Evolutionary conservation across 148 eudicot species (phyloP).

Genomic region (Silene uniflora): DNA sequence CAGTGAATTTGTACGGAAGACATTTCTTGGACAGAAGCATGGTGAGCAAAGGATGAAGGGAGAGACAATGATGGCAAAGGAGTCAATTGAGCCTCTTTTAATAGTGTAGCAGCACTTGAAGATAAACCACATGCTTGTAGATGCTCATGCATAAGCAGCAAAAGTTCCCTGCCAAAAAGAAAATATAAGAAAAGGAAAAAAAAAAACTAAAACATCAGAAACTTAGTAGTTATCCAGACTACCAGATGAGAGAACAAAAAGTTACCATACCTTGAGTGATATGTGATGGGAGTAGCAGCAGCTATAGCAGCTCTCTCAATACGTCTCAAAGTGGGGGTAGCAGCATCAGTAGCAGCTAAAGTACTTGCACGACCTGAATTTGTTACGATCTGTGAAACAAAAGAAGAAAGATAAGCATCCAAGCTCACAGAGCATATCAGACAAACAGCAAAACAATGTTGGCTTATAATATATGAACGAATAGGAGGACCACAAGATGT

Average conservation of each 20-base stretch:
- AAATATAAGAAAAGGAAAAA: slow-evolving; percentile 5
- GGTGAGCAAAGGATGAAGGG: slow-evolving; percentile 68
- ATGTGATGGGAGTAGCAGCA: slow-evolving; percentile 94
- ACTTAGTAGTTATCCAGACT: slow-evolving; percentile 3
- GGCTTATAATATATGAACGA: not conserved
- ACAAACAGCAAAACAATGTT: slow-evolving; percentile 1
- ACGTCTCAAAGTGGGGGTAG: slow-evolving; percentile 88
- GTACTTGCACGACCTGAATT: slow-evolving; percentile 98
- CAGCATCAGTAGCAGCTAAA: slow-evolving; percentile 95
- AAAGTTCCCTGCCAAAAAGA: slow-evolving; percentile 68
- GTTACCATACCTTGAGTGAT: slow-evolving; percentile 62
- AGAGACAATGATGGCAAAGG: slow-evolving; percentile 73
- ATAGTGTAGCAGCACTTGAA: slow-evolving; percentile 63
- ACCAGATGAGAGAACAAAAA: slow-evolving; percentile 11
- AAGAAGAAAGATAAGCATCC: not conserved
- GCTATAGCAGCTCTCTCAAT: slow-evolving; percentile 99
- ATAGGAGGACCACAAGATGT: not conserved
- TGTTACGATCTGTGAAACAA: slow-evolving; percentile 65
- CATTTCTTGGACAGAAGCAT: slow-evolving; percentile 56
- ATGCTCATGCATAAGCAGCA: slow-evolving; percentile 88
- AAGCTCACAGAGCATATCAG: not conserved
- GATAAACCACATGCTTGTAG: slow-evolving; percentile 88
- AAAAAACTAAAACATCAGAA: slow-evolving; percentile 12
- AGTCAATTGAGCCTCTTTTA: slow-evolving; percentile 83
- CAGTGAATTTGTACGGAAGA: slow-evolving; percentile 67